Evolutionary conservation across 257 asterid genomes (phyloP).

Genomic region (Fraxinus quadrangulata): DNA sequence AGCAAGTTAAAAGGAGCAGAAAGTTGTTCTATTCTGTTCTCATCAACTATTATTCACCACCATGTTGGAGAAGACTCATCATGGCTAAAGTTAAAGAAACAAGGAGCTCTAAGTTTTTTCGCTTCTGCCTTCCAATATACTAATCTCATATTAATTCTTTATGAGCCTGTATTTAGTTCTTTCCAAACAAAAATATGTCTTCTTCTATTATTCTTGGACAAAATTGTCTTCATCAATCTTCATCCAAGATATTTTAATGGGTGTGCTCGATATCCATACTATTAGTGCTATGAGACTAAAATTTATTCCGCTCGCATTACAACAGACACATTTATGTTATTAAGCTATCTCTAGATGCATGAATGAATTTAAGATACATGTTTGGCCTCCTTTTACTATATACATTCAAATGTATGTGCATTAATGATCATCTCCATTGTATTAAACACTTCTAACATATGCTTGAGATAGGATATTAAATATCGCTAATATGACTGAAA

Average conservation of each 20-base stretch:
- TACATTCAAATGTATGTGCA: background rate
- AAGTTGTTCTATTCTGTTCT: background rate
- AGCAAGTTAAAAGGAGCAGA: background rate
- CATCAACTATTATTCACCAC: background rate
- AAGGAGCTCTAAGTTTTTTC: background rate
- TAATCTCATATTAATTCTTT: background rate
- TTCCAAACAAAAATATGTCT: background rate
- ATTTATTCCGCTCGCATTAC: background rate
- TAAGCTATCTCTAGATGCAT: slow-evolving; percentile 8
- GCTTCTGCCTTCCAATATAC: background rate
- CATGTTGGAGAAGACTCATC: background rate
- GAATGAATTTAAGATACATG: background rate
- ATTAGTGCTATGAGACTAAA: background rate
- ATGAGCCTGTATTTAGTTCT: background rate
- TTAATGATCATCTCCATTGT: background rate
- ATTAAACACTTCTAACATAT: slow-evolving; percentile 11
- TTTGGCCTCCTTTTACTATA: slow-evolving; percentile 5
- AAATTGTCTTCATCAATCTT: background rate
- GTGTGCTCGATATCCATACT: background rate
- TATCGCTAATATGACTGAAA: background rate
- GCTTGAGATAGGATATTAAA: background rate
- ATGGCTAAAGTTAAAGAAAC: slow-evolving; percentile 1
- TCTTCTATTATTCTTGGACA: background rate
- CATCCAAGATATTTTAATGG: slow-evolving; percentile 6
- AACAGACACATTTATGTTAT: background rate